Evolutionary conservation across 2,329 filamentous ascomycete species (phyloP).

Genomic region (Sclerotinia nivalis): DNA sequence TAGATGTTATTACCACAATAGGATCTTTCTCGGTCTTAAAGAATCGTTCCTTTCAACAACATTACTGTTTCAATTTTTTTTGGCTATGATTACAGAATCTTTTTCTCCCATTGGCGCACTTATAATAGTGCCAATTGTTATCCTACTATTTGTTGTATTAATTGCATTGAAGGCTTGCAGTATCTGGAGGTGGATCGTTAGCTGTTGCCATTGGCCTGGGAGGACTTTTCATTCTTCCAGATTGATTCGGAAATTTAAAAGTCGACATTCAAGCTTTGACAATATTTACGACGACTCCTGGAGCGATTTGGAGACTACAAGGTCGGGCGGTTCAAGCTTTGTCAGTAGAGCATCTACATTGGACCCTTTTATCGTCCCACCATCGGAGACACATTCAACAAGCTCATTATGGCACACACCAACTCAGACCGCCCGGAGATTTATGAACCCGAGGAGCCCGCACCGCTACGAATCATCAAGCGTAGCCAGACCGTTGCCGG

Average conservation of each 20-base stretch:
- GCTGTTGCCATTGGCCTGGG: slow-evolving; percentile 33
- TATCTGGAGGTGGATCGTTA: slow-evolving; percentile 31
- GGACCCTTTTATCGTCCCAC: slow-evolving; percentile 35
- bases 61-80: slow-evolving; percentile 34
- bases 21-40: neutral
- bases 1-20: neutral
- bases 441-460: slow-evolving; percentile 44
- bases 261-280: slow-evolving; percentile 4
- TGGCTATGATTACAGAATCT: slow-evolving; percentile 44
- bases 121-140: slow-evolving; percentile 49
- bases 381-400: slow-evolving; percentile 20
- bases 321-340: slow-evolving; percentile 29
- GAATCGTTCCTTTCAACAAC: slow-evolving; percentile 28
- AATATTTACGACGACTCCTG: slow-evolving; percentile 44
- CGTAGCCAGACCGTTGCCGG: slow-evolving; percentile 40
- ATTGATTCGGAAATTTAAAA: neutral
- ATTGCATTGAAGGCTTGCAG: slow-evolving; percentile 38
- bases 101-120: slow-evolving; percentile 47
- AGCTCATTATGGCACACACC: slow-evolving; percentile 43
- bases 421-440: slow-evolving; percentile 41
- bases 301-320: slow-evolving; percentile 42
- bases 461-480: slow-evolving; percentile 54
- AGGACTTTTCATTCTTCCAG: slow-evolving; percentile 33
- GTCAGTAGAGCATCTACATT: slow-evolving; percentile 30
- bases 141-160: slow-evolving; percentile 42